Conservation (phyloP, 164 flowering plant genomes). For the Pachysandra terminalis region DNA sequence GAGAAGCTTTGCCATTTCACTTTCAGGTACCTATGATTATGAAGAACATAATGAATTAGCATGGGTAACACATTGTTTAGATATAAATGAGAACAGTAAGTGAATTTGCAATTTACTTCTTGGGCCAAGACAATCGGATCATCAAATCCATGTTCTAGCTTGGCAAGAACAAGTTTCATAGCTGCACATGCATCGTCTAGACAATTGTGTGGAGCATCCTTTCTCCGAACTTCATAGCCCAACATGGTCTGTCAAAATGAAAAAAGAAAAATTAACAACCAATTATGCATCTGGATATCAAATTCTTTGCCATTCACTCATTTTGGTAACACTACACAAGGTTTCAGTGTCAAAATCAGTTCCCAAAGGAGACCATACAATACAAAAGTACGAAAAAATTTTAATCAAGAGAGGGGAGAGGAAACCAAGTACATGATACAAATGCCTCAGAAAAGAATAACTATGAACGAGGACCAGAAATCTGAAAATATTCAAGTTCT, state of each 20-base stretch:
- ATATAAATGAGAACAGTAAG: background rate
- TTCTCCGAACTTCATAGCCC: constrained; percentile 66
- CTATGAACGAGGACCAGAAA: too few species aligned
- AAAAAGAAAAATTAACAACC: background rate
- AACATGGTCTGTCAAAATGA: constrained; percentile 48
- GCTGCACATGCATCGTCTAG: constrained; percentile 88
- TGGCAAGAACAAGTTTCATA: constrained; percentile 83
- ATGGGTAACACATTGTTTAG: background rate
- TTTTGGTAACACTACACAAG: background rate
- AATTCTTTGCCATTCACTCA: background rate
- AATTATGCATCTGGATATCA: background rate
- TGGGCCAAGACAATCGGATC: constrained; percentile 25
- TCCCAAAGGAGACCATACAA: background rate
- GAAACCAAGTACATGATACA: too few species aligned
- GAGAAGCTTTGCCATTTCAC: constrained; percentile 45
- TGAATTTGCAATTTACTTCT: constrained; percentile 35
- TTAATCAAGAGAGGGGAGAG: too few species aligned
- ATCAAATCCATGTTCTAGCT: constrained; percentile 49
- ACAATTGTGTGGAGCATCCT: constrained; percentile 76
- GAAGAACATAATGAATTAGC: constrained; percentile 4
- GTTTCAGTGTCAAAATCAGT: background rate
- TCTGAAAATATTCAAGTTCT: too few species aligned
- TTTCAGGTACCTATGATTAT: constrained; percentile 37
- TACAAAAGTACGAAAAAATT: too few species aligned
- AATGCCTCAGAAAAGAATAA: too few species aligned